Evolutionary conservation across 352 stramenopile genomes (phyloP).

Genomic region (Pythium diclinum): DNA sequence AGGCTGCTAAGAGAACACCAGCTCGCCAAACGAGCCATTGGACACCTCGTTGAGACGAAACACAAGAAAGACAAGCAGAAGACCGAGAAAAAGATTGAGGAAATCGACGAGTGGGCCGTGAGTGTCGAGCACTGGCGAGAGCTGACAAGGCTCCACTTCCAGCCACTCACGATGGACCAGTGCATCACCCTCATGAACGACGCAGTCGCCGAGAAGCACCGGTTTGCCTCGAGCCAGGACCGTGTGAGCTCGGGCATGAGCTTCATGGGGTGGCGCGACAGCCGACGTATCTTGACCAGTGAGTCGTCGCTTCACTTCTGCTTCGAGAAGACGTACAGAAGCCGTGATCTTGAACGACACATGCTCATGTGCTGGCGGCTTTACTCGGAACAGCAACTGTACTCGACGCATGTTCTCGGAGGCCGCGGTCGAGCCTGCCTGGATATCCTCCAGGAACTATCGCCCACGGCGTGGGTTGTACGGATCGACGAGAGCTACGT

Average conservation of each 20-base stretch:
- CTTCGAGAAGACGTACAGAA: slow-evolving; percentile 13
- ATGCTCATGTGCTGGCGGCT: not conserved
- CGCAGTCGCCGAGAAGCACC: not conserved
- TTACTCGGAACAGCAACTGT: not conserved
- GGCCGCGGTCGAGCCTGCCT: not conserved
- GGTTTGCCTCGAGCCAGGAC: not conserved
- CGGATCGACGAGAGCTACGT: slow-evolving; percentile 1
- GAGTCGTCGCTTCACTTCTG: slow-evolving; percentile 7
- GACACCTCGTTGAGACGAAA: not conserved
- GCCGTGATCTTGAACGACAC: slow-evolving; percentile 2
- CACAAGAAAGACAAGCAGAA: not conserved
- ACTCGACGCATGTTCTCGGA: not conserved
- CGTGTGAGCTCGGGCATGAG: not conserved
- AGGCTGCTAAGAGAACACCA: not conserved
- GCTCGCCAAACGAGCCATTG: not conserved
- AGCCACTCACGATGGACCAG: not conserved
- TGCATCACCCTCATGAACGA: not conserved
- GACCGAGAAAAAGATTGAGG: not conserved
- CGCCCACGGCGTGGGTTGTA: not conserved
- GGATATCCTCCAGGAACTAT: not conserved
- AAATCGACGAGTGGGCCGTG: not conserved
- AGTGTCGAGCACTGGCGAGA: not conserved
- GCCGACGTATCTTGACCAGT: not conserved
- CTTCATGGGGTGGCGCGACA: slow-evolving; percentile 5
- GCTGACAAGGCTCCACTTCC: not conserved